Evolutionary conservation across 2,329 filamentous ascomycete genomes (phyloP).

Genomic region (Geosmithia morbida): DNA sequence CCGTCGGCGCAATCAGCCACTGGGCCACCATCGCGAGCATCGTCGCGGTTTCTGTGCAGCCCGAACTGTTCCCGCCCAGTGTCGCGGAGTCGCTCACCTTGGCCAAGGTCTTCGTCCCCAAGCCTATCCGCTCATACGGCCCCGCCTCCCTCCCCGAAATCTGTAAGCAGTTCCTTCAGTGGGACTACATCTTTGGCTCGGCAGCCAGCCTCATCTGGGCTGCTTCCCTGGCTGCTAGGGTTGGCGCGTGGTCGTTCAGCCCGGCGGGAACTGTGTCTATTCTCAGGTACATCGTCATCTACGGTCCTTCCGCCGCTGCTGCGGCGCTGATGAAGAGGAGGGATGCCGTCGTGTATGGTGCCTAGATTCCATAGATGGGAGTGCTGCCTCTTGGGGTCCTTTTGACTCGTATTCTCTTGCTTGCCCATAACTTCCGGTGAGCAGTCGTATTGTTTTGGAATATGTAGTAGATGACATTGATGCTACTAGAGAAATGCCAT

Average conservation of each 20-base stretch:
- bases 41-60: conserved; percentile 3
- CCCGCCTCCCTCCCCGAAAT: conserved; percentile 1
- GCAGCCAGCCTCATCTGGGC: conserved; percentile 8
- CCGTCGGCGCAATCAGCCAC: conserved; percentile 9
- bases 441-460: too few relatives aligned
- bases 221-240: conserved; percentile 5
- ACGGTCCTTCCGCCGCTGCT: conserved; percentile 1
- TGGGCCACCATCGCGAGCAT: conserved; percentile 7
- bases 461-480: too few relatives aligned
- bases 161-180: conserved; percentile 11
- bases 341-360: conserved; percentile 1
- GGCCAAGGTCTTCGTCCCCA: conserved; percentile 7
- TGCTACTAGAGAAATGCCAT: too few relatives aligned
- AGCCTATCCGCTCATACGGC: neutral
- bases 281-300: neutral
- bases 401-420: too few relatives aligned
- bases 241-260: neutral
- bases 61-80: conserved; percentile 6
- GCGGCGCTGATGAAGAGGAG: neutral
- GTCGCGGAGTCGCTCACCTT: conserved; percentile 5
- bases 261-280: neutral
- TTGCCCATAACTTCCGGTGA: too few relatives aligned
- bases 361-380: neutral
- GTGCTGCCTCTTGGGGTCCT: too few relatives aligned
- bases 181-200: conserved; percentile 10